These are phyloP conservation scores for Cyberlindnera xylosilytica DNA, from an alignment of 805 yeast species.

Conservation along the genomic window DNA sequence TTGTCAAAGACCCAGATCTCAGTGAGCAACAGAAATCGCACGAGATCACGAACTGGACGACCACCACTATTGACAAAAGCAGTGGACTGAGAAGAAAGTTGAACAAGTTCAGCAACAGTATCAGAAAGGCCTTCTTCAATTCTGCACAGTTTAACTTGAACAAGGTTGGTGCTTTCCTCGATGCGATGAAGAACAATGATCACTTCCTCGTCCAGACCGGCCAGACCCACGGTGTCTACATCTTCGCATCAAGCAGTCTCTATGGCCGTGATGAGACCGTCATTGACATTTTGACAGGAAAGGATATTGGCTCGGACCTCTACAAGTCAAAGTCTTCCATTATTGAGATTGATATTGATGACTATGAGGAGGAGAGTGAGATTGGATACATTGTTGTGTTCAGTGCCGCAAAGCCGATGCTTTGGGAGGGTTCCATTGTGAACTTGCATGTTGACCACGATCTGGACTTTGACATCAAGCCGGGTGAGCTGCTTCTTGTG, in stretches of 20 bases:
- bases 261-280: slow-evolving; percentile 41
- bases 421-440: slow-evolving; percentile 84
- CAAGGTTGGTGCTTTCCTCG: slow-evolving; percentile 49
- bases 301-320: slow-evolving; percentile 51
- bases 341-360: slow-evolving; percentile 20
- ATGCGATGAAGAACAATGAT: slow-evolving; percentile 55
- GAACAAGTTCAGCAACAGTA: slow-evolving; percentile 66
- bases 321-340: slow-evolving; percentile 26
- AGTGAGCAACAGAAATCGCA: slow-evolving; percentile 24
- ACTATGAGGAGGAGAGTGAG: slow-evolving; percentile 30
- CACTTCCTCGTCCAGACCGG: slow-evolving; percentile 80
- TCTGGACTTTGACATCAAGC: slow-evolving; percentile 48
- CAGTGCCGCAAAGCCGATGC: slow-evolving; percentile 78
- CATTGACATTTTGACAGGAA: slow-evolving; percentile 40
- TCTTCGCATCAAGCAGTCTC: slow-evolving; percentile 62
- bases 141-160: slow-evolving; percentile 59
- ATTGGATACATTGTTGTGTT: slow-evolving; percentile 66
- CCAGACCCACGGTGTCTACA: slow-evolving; percentile 68
- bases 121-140: slow-evolving; percentile 71
- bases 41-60: slow-evolving; percentile 39
- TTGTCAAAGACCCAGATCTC: slow-evolving; percentile 20
- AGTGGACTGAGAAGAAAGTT: slow-evolving; percentile 80
- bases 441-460: slow-evolving; percentile 42
- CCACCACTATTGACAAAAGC: slow-evolving; percentile 63
- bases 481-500: slow-evolving; percentile 65